phyloP scores from a whole-genome alignment of 441 rosid species.

The Erodium moschatum region DNA sequence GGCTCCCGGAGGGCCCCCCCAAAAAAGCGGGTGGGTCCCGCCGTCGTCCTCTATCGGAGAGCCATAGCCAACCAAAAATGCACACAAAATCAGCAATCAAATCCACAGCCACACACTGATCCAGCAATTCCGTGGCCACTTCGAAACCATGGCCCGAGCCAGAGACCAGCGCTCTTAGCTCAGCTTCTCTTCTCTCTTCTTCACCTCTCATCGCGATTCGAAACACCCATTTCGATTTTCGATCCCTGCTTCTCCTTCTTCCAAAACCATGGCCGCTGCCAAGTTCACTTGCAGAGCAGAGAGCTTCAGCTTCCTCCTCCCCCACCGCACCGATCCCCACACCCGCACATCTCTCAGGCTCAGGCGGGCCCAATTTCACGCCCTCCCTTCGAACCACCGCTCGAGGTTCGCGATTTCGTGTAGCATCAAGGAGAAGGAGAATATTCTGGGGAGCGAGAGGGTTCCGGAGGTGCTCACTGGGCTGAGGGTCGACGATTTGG shows the following conservation, averaged over 20 bases:
- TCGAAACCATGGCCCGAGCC: too few species aligned
- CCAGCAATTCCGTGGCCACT: too few species aligned
- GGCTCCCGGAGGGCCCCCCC: too few species aligned
- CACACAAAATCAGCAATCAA: too few species aligned
- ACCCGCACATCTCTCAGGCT: constrained; percentile 1
- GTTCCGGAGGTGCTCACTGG: constrained; percentile 4
- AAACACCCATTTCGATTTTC: too few species aligned
- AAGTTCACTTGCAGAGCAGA: constrained; percentile 3
- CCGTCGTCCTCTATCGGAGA: too few species aligned
- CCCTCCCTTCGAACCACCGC: background rate
- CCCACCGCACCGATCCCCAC: background rate
- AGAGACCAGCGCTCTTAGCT: too few species aligned
- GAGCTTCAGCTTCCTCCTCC: background rate
- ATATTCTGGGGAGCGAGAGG: background rate
- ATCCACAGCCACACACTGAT: too few species aligned
- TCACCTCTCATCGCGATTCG: too few species aligned
- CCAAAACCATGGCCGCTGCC: background rate
- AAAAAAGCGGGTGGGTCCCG: too few species aligned
- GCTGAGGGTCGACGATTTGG: constrained; percentile 5
- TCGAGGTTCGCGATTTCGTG: background rate
- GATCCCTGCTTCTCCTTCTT: background rate
- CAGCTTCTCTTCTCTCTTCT: too few species aligned
- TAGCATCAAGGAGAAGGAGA: constrained; percentile 5
- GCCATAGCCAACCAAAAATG: too few species aligned
- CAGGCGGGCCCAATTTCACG: background rate